Conservation (phyloP, 345 rosid species). For the Eucalyptus virginea region DNA sequence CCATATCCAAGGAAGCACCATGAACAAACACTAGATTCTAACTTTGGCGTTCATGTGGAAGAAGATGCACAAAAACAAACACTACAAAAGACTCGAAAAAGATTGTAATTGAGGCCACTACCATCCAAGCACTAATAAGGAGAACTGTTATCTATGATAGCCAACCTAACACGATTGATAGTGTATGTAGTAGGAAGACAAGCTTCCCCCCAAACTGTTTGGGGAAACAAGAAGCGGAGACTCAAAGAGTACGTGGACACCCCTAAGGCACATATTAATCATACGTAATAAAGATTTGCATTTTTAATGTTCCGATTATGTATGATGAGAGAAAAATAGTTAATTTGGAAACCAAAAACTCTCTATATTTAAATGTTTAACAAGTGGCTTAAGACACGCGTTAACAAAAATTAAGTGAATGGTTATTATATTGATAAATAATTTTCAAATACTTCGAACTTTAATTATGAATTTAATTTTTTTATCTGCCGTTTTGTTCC, state of each 20-base stretch:
- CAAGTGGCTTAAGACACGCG: not conserved
- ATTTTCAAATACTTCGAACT: not conserved
- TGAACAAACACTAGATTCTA: not conserved
- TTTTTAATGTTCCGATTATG: not conserved
- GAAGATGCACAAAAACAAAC: not conserved
- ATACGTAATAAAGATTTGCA: not conserved
- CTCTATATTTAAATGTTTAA: not conserved
- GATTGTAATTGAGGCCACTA: not conserved
- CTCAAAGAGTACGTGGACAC: not conserved
- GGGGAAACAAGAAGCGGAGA: too few relatives aligned
- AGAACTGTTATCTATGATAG: not conserved
- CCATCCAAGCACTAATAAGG: not conserved
- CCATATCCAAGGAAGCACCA: not conserved
- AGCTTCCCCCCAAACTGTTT: not conserved
- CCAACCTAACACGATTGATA: too few relatives aligned
- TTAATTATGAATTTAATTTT: not conserved
- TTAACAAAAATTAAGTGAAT: not conserved
- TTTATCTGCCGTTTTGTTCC: not conserved
- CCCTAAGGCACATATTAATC: not conserved
- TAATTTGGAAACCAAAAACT: not conserved
- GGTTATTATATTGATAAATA: not conserved
- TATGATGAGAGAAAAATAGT: not conserved
- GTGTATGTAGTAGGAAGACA: not conserved
- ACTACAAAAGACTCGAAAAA: not conserved
- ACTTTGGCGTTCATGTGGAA: not conserved